Base-by-base conservation (phyloP, 441 rosid genomes). In the Eutrema salsugineum region DNA sequence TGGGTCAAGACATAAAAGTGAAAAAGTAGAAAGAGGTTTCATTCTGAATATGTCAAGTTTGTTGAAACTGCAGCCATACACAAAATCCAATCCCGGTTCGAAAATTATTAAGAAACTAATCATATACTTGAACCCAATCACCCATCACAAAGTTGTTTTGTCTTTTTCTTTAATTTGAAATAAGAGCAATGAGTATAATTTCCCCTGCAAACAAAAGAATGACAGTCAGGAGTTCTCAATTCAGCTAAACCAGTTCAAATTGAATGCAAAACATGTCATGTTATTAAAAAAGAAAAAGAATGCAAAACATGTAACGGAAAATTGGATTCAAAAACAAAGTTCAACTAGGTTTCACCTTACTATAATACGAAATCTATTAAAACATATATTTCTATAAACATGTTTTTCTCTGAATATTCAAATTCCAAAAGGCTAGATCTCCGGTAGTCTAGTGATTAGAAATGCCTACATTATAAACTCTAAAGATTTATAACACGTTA, bases 121-220 rank as follows among this genome's bases (percentile, higher is more conserved):
- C 71, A 49, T 56, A 49, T 56, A 55, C 44, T 47, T 39, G 46
- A 51, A 39, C 28, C 50, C n/a, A n/a, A n/a, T n/a, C n/a, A n/a
- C n/a, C n/a, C 70, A 55, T 39, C 43, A 28, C 22, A 39, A 49
- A 5, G 15, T 43, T 14, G 35, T 33, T 49, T 38, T 24, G 38
- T 71, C 40, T 63, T 20, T 63, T 46, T 16, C 47, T 63, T 40
- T 9, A 10, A 19, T 61, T 61, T 11, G 47, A 33, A 71, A 43
- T 19, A 14, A 55, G 36, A 43, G 70, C 38, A 62, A 71, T 71
- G 69, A 62, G 63, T 71, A 50, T n/a, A 50, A 50, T 70, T 8
- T 47, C 42, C 47, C 12, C 47, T 72, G 35, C 43, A 56, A 55
- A 47, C 22, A 71, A 33, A 63, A 15, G 32, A 28, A 54, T 33